Evolutionary conservation across 176 grass and related monocot genomes (phyloP), one percentile per base, ranked within the genome.

Genomic region (Eragrostis nindensis): DNA sequence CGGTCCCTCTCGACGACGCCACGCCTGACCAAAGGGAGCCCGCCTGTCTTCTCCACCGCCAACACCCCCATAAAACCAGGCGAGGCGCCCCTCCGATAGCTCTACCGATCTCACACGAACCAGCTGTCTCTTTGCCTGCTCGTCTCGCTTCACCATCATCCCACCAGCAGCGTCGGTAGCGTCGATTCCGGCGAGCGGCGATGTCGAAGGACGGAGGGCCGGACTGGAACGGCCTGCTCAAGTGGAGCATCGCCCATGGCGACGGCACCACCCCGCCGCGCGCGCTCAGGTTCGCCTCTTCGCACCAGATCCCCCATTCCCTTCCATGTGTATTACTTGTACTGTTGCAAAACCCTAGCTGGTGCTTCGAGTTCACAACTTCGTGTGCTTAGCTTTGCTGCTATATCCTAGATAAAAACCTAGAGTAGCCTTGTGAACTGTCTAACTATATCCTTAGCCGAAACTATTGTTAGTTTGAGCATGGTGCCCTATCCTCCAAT

Each of bases 181-280:
- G 17, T 6, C 40, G 44, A 3, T 13, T 46, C 66, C 27, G 27
- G 78, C 48, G 18, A 46, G 1, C 26, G 62, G 40, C 2, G 17
- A 95, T 95, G 93, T 76, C 93, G 64, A 88, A 90, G 71, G 86
- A 90, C 13, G 92, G 91, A 7, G 92, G 90, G 3, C 68, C 90
- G 50, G 87, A 95, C 74, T 99, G 96, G 96, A 92, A 99, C 68
- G 96, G 96, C 22, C 73, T 99, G 84, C 89, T 99, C 82, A 99
- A 99, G 76, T 99, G 96, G 96, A 95, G 96, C 82, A 86, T 99
- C 42, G 82, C 96, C 63, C 93, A 99, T 56, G 83, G 84, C 24
- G 96, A 95, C 71, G 96, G 86, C 66, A 99, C 90, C 77, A 50
- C 47, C 36, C 74, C 77, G 54, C 29, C 92, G 71, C 87, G 92